Base-by-base conservation (phyloP, 345 rosid genomes). In the Brassica napus region DNA sequence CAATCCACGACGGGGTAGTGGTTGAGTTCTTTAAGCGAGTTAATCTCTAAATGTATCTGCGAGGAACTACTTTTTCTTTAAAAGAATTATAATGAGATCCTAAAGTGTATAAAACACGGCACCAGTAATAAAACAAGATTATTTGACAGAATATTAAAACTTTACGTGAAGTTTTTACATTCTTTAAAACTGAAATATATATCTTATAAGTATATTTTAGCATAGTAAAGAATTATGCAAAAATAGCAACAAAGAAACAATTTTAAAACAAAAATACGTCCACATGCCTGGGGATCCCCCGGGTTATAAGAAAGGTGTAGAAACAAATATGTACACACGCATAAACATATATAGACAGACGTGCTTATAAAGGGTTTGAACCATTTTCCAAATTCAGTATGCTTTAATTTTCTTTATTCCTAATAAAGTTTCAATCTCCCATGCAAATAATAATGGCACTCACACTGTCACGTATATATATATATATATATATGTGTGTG, bases 301-400 rank as follows among this genome's bases (percentile, higher is more conserved):
- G 63, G 63, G 63, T 58, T 54, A 16, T 54, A 54, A 54, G 24
- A 15, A 52, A 16, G 59, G 59, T 0, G 59, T 54, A 54, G 4
- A 54, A 54, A 54, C 63, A 58, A 58, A 59, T 59, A 24, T 59
- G 14, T 12, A 59, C 64, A 24, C 15, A 59, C 64, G 9, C 64
- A 60, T 24, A 60, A 60, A 24, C 64, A 60, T 59, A 14, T 30
- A 62, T 62, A 62, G 23, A 31, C 39, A 6, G 21, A 62, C 42
- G 68, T 71, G 28, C 12, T 58, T 71, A 71, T 16, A 70, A 57
- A 72, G 30, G 68, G 57, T n/a, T 24, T 60, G 57, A 10, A 37
- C 26, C 57, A 15, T 72, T 72, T 71, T 60, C 67, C 63, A 60
- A 12, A 24, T 60, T 60, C 64, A 60, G 44, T 26, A 39, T 72